phyloP scores from a whole-genome alignment of 1,284 basidiomycete genomes.

The Boletellus sp. region DNA sequence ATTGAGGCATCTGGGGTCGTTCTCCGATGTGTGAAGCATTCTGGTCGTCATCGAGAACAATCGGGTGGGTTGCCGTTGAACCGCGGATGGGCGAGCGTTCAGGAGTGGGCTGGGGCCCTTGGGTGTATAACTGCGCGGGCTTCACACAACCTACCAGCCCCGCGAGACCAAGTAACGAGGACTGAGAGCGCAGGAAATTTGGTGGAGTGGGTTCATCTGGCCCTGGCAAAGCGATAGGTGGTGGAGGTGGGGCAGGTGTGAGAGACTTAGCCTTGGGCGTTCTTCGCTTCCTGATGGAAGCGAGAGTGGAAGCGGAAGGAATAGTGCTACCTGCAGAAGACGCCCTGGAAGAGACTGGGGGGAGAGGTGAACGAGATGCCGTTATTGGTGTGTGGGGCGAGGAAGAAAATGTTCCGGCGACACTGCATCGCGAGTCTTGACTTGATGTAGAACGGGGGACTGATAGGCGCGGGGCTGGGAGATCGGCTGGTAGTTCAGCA shows the following conservation, averaged over 20 bases:
- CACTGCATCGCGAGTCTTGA: neutral
- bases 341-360: conserved; percentile 9
- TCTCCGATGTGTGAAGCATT: conserved; percentile 20
- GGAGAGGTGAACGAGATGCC: conserved; percentile 15
- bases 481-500: conserved; percentile 78
- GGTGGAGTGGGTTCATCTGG: conserved; percentile 57
- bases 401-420: neutral
- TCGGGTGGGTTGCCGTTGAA: conserved; percentile 56
- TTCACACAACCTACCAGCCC: conserved; percentile 64
- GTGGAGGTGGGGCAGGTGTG: conserved; percentile 34
- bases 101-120: conserved; percentile 24
- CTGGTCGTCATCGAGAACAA: conserved; percentile 62
- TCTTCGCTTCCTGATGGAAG: conserved; percentile 21
- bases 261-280: conserved; percentile 25
- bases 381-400: conserved; percentile 2
- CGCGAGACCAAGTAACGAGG: conserved; percentile 64
- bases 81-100: conserved; percentile 37
- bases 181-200: conserved; percentile 69
- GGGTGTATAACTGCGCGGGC: conserved; percentile 45
- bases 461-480: conserved; percentile 50
- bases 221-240: conserved; percentile 60
- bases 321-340: conserved; percentile 12
- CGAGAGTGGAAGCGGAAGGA: neutral
- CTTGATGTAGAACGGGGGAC: conserved; percentile 24
- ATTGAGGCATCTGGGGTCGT: conserved; percentile 8